Evolutionary conservation across 148 eudicot genomes (phyloP).

Genomic region (Gaultheria prostrata): DNA sequence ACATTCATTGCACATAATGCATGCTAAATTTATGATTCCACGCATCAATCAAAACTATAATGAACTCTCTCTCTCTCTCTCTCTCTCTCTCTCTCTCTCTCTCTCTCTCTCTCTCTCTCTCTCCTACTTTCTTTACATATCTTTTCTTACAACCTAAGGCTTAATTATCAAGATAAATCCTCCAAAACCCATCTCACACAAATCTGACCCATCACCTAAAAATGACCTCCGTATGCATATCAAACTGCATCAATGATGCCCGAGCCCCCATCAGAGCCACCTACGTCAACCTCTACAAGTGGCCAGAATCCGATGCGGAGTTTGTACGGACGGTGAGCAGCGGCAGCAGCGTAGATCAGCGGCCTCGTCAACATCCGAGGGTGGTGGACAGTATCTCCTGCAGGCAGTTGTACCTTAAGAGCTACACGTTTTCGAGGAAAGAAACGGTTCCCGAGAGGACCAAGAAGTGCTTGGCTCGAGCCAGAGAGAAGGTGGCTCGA

Average conservation of each 20-base stretch:
- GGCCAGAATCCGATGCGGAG: slow-evolving; percentile 47
- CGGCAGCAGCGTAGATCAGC: background rate
- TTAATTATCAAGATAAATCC: background rate
- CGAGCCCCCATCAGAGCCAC: slow-evolving; percentile 34
- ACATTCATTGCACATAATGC: background rate
- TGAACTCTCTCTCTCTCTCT: background rate
- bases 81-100: background rate
- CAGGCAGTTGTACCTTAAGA: slow-evolving; percentile 60
- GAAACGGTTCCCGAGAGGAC: slow-evolving; percentile 33
- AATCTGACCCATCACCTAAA: background rate
- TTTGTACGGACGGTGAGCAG: slow-evolving; percentile 30
- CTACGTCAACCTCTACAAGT: slow-evolving; percentile 44
- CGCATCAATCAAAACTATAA: background rate
- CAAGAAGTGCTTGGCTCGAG: slow-evolving; percentile 40
- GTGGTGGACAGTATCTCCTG: slow-evolving; percentile 57
- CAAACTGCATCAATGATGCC: slow-evolving; percentile 38
- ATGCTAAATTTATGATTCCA: background rate
- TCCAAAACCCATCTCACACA: background rate
- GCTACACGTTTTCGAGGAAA: slow-evolving; percentile 59
- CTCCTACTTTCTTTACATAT: background rate
- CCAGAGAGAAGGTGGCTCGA: slow-evolving; percentile 24
- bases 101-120: background rate
- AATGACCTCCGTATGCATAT: slow-evolving; percentile 58
- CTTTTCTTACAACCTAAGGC: slow-evolving; percentile 11
- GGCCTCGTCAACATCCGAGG: slow-evolving; percentile 15